phyloP scores from a whole-genome alignment of 495 filamentous ascomycete genomes.

The Penicilliopsis zonata region DNA sequence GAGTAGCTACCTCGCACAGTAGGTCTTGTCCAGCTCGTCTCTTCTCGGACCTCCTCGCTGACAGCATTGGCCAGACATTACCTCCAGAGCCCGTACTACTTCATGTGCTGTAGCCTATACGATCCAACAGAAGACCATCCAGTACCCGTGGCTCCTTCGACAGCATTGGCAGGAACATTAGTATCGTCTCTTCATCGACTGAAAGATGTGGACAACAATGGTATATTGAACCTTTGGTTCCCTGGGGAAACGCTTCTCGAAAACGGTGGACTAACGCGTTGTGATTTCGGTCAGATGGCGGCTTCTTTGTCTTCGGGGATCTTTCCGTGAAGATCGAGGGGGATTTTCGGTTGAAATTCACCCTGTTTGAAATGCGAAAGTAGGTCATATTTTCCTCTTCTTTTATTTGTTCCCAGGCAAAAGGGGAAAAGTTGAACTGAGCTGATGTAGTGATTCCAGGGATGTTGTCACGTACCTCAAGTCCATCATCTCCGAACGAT shows the following conservation, averaged over 20 bases:
- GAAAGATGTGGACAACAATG: conserved; percentile 80
- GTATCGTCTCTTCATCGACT: conserved; percentile 88
- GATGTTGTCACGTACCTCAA: conserved; percentile 53
- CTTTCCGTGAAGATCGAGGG: conserved; percentile 78
- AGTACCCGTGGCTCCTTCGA: conserved; percentile 35
- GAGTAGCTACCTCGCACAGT: conserved; percentile 59
- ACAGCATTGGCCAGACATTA: conserved; percentile 43
- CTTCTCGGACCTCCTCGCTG: conserved; percentile 4
- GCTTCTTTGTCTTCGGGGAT: conserved; percentile 96
- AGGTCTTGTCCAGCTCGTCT: conserved; percentile 16
- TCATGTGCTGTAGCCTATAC: conserved; percentile 64
- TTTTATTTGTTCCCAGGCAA: background rate
- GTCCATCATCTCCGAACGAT: conserved; percentile 58
- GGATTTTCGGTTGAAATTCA: conserved; percentile 69
- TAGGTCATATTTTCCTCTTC: conserved; percentile 21
- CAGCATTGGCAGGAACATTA: conserved; percentile 63
- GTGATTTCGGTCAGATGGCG: conserved; percentile 58
- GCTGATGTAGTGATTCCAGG: conserved; percentile 10
- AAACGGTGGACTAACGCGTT: conserved; percentile 8
- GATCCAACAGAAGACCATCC: conserved; percentile 50
- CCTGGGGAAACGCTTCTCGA: background rate
- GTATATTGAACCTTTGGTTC: conserved; percentile 26
- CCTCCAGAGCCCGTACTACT: conserved; percentile 64
- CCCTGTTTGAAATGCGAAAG: conserved; percentile 74
- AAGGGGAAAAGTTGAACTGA: background rate